phyloP scores from a whole-genome alignment of 2,329 filamentous ascomycete genomes.

The Huntiella savannae region DNA sequence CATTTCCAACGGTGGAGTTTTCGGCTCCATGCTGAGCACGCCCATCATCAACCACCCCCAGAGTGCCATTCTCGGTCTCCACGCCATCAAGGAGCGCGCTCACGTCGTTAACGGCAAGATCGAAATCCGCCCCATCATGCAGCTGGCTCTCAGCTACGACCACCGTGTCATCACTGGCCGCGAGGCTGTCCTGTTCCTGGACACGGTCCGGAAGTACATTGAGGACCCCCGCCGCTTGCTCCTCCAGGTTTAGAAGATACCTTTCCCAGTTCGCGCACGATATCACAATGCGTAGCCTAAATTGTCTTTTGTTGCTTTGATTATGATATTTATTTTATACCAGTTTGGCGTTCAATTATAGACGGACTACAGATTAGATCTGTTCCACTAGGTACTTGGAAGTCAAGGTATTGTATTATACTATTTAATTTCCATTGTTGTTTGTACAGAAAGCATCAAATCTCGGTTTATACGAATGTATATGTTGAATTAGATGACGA shows the following conservation, averaged over 20 bases:
- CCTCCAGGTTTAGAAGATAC: constrained; percentile 20
- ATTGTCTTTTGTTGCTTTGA: background rate
- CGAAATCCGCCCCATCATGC: constrained; percentile 99
- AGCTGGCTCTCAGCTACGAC: constrained; percentile 91
- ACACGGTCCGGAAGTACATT: constrained; percentile 95
- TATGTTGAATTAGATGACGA: too few species aligned
- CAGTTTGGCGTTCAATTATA: constrained; percentile 4
- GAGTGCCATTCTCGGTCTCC: constrained; percentile 75
- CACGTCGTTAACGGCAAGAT: constrained; percentile 84
- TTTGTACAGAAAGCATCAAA: too few species aligned
- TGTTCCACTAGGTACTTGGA: too few species aligned
- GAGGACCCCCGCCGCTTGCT: constrained; percentile 92
- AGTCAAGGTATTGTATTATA: too few species aligned
- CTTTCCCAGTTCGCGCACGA: background rate
- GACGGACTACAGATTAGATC: background rate
- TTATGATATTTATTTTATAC: background rate
- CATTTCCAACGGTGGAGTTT: constrained; percentile 93
- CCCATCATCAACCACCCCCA: constrained; percentile 97
- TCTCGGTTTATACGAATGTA: too few species aligned
- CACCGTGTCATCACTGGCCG: constrained; percentile 88
- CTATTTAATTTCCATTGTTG: too few species aligned
- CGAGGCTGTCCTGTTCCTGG: constrained; percentile 88
- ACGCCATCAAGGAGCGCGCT: constrained; percentile 89
- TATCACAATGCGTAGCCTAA: too few species aligned
- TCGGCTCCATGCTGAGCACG: constrained; percentile 91